phyloP scores from a whole-genome alignment of 306 rosid genomes.

The Vigna hirtella region DNA sequence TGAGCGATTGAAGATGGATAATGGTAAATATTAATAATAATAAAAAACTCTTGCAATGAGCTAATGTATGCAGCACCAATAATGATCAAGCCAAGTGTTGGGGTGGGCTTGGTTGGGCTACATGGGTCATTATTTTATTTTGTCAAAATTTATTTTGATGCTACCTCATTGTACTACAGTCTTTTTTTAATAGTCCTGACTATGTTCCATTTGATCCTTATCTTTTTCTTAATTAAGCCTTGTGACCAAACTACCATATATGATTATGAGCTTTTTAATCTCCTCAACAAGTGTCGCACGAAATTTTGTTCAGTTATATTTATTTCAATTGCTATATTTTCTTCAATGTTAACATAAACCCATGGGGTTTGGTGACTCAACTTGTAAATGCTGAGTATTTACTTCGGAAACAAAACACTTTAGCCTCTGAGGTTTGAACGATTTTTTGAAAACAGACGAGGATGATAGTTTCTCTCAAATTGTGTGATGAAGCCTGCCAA shows the following conservation, averaged over 20 bases:
- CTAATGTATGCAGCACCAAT: background rate
- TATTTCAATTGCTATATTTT: background rate
- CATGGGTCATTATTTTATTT: too few species aligned
- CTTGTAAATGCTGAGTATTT: background rate
- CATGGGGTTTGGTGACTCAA: background rate
- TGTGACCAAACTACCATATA: background rate
- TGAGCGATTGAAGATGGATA: background rate
- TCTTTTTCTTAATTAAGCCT: background rate
- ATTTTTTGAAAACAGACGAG: background rate
- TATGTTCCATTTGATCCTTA: background rate
- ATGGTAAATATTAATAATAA: conserved; percentile 4
- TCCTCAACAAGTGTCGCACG: background rate
- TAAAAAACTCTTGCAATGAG: background rate
- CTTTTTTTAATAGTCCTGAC: background rate
- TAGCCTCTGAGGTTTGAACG: background rate
- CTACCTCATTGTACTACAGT: background rate
- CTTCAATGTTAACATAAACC: background rate
- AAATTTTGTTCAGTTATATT: conserved; percentile 7
- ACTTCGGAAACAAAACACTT: background rate
- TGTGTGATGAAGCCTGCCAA: background rate
- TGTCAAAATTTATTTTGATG: too few species aligned
- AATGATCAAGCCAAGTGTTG: background rate
- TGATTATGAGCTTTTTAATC: background rate
- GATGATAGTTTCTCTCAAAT: background rate
- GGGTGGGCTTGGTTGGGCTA: background rate